Evolutionary conservation across 1,284 basidiomycete species (phyloP).

Genomic region (Neotropicomus parvogracilis): DNA sequence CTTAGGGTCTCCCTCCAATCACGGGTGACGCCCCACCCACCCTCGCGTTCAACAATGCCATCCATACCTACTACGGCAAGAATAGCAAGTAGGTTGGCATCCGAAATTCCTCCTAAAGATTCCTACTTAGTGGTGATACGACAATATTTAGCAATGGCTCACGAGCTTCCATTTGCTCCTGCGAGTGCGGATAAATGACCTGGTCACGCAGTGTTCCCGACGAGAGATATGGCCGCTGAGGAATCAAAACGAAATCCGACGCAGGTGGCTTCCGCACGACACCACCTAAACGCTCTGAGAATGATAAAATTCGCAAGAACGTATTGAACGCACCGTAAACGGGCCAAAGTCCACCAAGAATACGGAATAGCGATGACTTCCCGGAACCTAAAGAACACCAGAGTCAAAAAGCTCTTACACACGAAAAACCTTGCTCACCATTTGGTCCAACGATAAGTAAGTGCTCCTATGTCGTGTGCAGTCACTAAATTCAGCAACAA

Average conservation of each 20-base stretch:
- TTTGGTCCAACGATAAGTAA: constrained; percentile 91
- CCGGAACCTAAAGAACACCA: constrained; percentile 59
- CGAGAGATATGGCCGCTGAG: constrained; percentile 92
- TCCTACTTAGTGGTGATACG: constrained; percentile 5
- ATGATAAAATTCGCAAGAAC: not conserved
- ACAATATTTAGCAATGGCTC: constrained; percentile 29
- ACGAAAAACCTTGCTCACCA: constrained; percentile 42
- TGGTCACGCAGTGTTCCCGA: constrained; percentile 94
- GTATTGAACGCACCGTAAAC: constrained; percentile 65
- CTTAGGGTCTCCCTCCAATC: constrained; percentile 95
- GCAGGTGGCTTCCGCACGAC: constrained; percentile 90
- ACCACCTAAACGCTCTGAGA: constrained; percentile 51
- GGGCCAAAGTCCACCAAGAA: constrained; percentile 95
- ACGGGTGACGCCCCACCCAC: constrained; percentile 85
- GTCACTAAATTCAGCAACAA: constrained; percentile 9
- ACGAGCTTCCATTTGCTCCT: constrained; percentile 72
- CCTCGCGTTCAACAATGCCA: constrained; percentile 89
- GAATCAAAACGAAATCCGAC: constrained; percentile 90
- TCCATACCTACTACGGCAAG: constrained; percentile 85
- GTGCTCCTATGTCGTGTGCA: constrained; percentile 59
- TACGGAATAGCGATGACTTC: constrained; percentile 90
- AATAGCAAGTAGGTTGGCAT: constrained; percentile 73
- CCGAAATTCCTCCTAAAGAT: constrained; percentile 60
- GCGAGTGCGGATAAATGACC: constrained; percentile 83
- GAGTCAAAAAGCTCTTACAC: constrained; percentile 3